phyloP scores from a whole-genome alignment of 805 yeast species.

The Wickerhamomyces strasburgensis region DNA sequence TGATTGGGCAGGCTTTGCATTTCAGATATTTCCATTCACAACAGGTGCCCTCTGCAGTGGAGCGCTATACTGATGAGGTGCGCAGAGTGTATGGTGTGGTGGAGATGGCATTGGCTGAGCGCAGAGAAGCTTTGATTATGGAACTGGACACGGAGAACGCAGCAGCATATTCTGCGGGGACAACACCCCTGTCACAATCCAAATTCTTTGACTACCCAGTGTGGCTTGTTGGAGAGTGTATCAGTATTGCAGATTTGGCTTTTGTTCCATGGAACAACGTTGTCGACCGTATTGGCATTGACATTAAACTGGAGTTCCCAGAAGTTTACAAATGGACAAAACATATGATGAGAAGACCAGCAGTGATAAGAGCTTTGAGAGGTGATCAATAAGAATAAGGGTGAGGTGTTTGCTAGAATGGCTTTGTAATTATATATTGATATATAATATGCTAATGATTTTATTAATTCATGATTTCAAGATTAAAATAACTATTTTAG shows the following conservation, averaged over 20 bases:
- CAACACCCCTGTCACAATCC: constrained; percentile 80
- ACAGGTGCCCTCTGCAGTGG: constrained; percentile 83
- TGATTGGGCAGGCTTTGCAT: constrained; percentile 96
- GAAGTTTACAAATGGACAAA: constrained; percentile 96
- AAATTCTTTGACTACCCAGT: constrained; percentile 89
- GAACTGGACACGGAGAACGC: constrained; percentile 85
- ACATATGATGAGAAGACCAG: constrained; percentile 92
- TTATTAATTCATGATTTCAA: too few relatives aligned
- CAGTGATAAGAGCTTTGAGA: constrained; percentile 79
- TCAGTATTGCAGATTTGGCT: constrained; percentile 83
- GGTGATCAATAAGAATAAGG: constrained; percentile 55
- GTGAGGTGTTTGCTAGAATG: too few relatives aligned
- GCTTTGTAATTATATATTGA: too few relatives aligned
- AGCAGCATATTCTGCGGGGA: constrained; percentile 81
- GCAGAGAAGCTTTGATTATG: constrained; percentile 85
- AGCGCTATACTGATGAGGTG: constrained; percentile 87
- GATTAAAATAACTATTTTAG: too few relatives aligned
- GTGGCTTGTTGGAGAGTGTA: constrained; percentile 86
- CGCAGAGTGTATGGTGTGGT: constrained; percentile 89
- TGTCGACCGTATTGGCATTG: constrained; percentile 87
- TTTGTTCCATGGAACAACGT: constrained; percentile 98
- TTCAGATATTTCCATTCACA: constrained; percentile 87
- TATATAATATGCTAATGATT: too few relatives aligned
- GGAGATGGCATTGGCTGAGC: constrained; percentile 92
- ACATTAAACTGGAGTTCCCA: constrained; percentile 81